Evolutionary conservation across 257 asterid genomes (phyloP), one percentile per base, ranked within the genome.

Genomic region (Solanum clarkiae): DNA sequence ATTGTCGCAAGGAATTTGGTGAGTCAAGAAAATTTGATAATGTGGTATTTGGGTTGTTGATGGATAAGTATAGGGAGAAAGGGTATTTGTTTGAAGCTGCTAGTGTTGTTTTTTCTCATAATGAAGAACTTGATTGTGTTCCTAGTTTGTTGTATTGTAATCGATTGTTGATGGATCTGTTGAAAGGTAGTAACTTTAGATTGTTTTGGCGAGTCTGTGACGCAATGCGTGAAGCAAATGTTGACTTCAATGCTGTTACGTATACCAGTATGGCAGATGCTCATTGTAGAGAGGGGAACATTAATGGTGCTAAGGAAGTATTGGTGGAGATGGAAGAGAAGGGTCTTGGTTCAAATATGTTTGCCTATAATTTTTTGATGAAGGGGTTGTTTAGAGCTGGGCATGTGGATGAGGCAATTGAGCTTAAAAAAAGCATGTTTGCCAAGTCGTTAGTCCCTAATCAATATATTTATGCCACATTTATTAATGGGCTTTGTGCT

Each of bases 121-220:
- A n/a, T 70, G 26, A 15, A 26, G 85, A 75, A 22, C 66, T 60
- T 40, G 53, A 75, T 47, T 83, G 80, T 18, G 20, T 66, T 12
- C 86, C 86, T 44, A 65, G 59, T 56, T 77, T 84, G 80, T 75
- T 62, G 24, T 45, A 49, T 53, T 83, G 75, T 71, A 77, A 86
- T 71, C 51, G 10, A 18, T 77, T 86, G 15, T 42, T 84, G 82
- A 66, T 53, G 22, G 86, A 86, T 84, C 26, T 86, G 55, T 45
- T 84, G 77, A 75, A 84, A 55, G 74, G 2, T 45, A 57, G 74
- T 44, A 79, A 29, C 47, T 42, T 86, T 5, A 72, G 16, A 24
- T 24, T 86, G 84, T 86, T 86, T 86, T 86, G 88, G 88, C 85
- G 32, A 77, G 82, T 86, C 12, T 74, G 42, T 63, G 59, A 83